Conservation (phyloP, 1,139 yeast genomes). For the Candida sp. region DNA sequence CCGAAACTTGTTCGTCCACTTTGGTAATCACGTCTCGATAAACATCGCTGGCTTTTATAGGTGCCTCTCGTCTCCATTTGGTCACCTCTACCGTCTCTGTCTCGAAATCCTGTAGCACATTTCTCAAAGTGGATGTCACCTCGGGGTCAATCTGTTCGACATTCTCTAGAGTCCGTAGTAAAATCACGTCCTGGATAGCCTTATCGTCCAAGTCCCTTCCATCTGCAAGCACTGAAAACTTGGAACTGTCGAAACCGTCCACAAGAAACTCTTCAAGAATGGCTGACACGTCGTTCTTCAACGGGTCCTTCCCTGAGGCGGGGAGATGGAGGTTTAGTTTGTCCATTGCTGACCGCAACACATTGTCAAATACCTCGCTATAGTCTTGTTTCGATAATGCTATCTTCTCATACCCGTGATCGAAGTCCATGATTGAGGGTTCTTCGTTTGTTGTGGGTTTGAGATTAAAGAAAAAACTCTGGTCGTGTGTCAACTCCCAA, state of each 20-base stretch:
- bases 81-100: constrained; percentile 59
- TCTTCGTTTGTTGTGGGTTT: not conserved
- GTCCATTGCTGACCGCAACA: constrained; percentile 40
- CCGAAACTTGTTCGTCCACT: constrained; percentile 38
- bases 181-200: constrained; percentile 27
- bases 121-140: constrained; percentile 56
- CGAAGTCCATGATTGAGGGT: not conserved
- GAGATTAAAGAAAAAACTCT: not conserved
- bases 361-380: constrained; percentile 46
- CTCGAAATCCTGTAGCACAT: constrained; percentile 58
- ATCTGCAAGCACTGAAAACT: constrained; percentile 54
- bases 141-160: constrained; percentile 69
- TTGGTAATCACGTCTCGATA: constrained; percentile 31
- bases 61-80: constrained; percentile 55
- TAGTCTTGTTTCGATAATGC: constrained; percentile 56
- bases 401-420: constrained; percentile 39
- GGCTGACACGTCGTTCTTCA: constrained; percentile 46
- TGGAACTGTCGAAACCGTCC: constrained; percentile 56
- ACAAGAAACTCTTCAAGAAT: constrained; percentile 48
- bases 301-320: constrained; percentile 43
- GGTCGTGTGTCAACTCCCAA: not conserved
- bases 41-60: constrained; percentile 32
- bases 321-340: constrained; percentile 56
- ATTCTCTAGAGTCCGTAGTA: constrained; percentile 38
- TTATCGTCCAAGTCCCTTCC: constrained; percentile 29